phyloP scores from a whole-genome alignment of 2,329 filamentous ascomycete genomes.

The Dothistroma septosporum region DNA sequence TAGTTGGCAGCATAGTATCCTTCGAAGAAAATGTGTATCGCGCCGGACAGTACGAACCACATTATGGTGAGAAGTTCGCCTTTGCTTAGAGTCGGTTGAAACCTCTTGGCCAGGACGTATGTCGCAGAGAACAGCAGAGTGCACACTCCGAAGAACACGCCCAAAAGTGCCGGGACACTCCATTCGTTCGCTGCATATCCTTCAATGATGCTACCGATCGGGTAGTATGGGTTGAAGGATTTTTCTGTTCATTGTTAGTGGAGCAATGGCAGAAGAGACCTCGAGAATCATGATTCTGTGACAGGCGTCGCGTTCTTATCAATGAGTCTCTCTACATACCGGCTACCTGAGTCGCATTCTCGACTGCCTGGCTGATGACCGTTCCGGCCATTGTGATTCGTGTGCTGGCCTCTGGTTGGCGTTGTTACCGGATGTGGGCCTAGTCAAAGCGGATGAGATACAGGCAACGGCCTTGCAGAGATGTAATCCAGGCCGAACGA shows the following conservation, averaged over 20 bases:
- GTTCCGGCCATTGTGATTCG: constrained; percentile 4
- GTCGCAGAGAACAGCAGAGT: constrained; percentile 56
- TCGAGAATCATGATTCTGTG: not conserved
- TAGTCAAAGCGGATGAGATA: too few species aligned
- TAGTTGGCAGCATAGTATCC: constrained; percentile 76
- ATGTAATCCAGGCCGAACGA: not conserved
- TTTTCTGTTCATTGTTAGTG: not conserved
- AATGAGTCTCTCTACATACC: not conserved
- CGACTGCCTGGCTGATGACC: constrained; percentile 6
- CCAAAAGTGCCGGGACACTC: constrained; percentile 56
- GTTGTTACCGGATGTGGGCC: not conserved
- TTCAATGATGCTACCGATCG: constrained; percentile 57
- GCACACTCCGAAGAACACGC: constrained; percentile 56
- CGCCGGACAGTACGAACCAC: constrained; percentile 72
- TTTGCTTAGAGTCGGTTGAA: constrained; percentile 51
- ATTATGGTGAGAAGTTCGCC: constrained; percentile 58
- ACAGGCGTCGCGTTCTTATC: too few species aligned
- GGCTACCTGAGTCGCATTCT: constrained; percentile 29
- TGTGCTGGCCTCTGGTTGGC: not conserved
- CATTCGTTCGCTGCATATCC: constrained; percentile 65
- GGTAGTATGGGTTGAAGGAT: constrained; percentile 62
- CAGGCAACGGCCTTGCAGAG: not conserved
- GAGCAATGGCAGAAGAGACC: not conserved
- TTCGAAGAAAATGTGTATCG: constrained; percentile 78
- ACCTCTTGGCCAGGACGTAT: constrained; percentile 50